Evolutionary conservation across 108 stramenopile species (phyloP).

Genomic region (Skeletonema potamos): DNA sequence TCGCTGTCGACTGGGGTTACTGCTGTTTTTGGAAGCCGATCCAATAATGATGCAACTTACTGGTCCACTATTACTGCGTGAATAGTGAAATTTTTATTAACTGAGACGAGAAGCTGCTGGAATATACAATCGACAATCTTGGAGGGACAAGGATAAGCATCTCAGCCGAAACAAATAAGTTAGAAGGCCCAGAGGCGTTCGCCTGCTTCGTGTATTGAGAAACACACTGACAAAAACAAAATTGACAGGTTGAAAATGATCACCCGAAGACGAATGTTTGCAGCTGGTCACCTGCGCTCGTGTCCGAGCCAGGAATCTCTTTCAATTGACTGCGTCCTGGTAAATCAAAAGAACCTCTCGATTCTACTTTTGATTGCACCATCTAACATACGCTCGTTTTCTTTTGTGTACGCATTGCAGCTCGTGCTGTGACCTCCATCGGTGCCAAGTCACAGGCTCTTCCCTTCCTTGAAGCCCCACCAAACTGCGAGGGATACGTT

Average conservation of each 20-base stretch:
- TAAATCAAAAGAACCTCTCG: background rate
- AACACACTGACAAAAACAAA: background rate
- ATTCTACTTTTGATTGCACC: background rate
- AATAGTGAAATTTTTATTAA: background rate
- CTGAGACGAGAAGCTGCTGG: background rate
- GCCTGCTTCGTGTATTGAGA: background rate
- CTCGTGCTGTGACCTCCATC: conserved; percentile 29
- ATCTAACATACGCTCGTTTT: background rate
- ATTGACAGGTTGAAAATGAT: background rate
- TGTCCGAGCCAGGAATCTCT: background rate
- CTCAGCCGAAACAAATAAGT: background rate
- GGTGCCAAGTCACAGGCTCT: conserved; percentile 65
- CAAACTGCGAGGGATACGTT: conserved; percentile 87
- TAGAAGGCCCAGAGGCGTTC: no score
- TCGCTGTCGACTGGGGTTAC: background rate
- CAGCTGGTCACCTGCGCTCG: background rate
- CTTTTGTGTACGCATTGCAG: background rate
- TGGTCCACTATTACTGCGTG: background rate
- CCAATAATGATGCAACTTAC: background rate
- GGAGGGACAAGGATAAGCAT: background rate
- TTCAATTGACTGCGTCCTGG: background rate
- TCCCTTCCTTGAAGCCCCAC: conserved; percentile 92
- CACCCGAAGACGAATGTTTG: background rate
- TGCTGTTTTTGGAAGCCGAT: background rate
- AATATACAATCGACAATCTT: background rate